These are phyloP conservation scores for Solanum sejunctum DNA, from an alignment of 257 asterid species.

Conservation along the genomic window DNA sequence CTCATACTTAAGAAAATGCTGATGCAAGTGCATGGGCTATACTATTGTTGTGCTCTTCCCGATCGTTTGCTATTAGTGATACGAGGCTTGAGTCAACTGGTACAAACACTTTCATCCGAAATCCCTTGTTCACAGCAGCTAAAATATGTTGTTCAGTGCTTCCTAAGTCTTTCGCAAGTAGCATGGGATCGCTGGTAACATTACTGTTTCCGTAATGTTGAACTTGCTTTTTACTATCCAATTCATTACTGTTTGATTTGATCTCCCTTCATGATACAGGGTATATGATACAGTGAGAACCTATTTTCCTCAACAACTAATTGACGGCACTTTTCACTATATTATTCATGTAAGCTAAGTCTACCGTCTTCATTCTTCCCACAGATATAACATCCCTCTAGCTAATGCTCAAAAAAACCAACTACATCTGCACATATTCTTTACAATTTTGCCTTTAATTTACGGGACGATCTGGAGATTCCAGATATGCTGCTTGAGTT, in stretches of 20 bases:
- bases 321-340: not conserved
- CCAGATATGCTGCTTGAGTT: not conserved
- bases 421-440: no score
- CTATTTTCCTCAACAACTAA: not conserved
- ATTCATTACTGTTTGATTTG: not conserved
- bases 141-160: not conserved
- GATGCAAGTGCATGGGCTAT: not conserved
- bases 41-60: not conserved
- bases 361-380: not conserved
- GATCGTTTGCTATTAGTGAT: not conserved
- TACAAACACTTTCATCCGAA: not conserved
- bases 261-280: not conserved
- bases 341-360: not conserved
- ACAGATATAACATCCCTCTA: not conserved
- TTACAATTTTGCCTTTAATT: not conserved
- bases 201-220: not conserved
- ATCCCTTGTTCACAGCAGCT: not conserved
- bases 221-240: not conserved
- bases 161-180: not conserved
- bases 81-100: not conserved
- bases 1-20: not conserved
- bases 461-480: not conserved
- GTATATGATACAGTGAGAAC: not conserved
- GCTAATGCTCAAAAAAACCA: not conserved
- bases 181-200: not conserved